Conservation (phyloP, 106 monocot species). For the Xerophyta viscosa region DNA sequence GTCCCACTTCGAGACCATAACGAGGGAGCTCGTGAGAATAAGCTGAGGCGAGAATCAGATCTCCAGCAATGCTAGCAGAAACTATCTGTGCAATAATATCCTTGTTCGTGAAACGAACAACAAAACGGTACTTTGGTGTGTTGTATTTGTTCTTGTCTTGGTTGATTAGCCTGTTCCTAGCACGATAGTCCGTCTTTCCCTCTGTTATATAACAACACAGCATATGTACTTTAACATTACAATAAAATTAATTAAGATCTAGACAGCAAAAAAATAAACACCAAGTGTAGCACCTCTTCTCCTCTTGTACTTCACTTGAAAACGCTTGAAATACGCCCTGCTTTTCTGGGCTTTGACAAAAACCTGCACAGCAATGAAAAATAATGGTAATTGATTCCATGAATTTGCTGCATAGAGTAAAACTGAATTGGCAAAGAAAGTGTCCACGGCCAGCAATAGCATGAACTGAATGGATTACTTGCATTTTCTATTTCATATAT, state of each 20-base stretch:
- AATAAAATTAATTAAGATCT: background rate
- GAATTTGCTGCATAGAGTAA: too few species aligned
- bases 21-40: slow-evolving; percentile 84
- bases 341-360: slow-evolving; percentile 77
- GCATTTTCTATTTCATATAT: too few species aligned
- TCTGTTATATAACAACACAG: slow-evolving; percentile 26
- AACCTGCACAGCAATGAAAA: slow-evolving; percentile 13
- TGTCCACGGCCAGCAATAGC: too few species aligned
- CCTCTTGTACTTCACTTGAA: slow-evolving; percentile 93
- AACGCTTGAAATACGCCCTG: slow-evolving; percentile 83
- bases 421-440: background rate
- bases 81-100: slow-evolving; percentile 68
- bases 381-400: too few species aligned
- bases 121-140: slow-evolving; percentile 86
- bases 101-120: slow-evolving; percentile 88
- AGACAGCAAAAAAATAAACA: too few species aligned
- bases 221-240: background rate
- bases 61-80: slow-evolving; percentile 82
- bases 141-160: slow-evolving; percentile 98
- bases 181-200: slow-evolving; percentile 88
- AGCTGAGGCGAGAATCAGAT: slow-evolving; percentile 63
- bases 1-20: slow-evolving; percentile 90
- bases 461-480: too few species aligned
- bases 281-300: slow-evolving; percentile 82
- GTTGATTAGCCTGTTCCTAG: slow-evolving; percentile 77